phyloP scores from a whole-genome alignment of 768 basidiomycete species.

The Collybia mongolica region DNA sequence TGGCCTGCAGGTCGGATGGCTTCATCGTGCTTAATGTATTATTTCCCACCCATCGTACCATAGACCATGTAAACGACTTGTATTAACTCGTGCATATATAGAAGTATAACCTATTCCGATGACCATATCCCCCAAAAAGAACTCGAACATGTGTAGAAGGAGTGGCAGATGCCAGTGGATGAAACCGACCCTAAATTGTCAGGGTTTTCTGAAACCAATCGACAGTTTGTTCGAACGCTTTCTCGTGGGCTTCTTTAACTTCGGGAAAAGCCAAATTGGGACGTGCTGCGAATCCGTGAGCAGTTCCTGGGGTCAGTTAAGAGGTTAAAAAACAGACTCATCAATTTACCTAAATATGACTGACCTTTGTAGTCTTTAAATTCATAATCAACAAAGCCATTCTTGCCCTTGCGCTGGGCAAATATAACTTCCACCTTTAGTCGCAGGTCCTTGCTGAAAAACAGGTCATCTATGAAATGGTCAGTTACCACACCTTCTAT shows the following conservation, averaged over 20 bases:
- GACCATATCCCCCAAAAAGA: constrained; percentile 1
- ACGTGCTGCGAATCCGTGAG: constrained; percentile 24
- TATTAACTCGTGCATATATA: neutral
- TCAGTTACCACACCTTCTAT: no score
- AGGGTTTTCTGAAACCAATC: constrained; percentile 19
- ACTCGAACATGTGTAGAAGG: neutral
- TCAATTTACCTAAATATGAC: neutral
- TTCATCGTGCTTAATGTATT: constrained; percentile 38
- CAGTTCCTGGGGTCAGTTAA: constrained; percentile 14
- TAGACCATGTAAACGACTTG: neutral
- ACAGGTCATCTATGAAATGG: constrained; percentile 16
- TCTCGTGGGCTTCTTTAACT: constrained; percentile 21
- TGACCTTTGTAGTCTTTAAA: constrained; percentile 21
- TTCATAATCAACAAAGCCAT: constrained; percentile 19
- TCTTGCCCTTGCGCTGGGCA: constrained; percentile 17
- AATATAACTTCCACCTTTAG: constrained; percentile 18
- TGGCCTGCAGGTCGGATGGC: constrained; percentile 81
- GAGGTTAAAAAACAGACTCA: neutral
- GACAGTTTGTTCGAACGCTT: constrained; percentile 23
- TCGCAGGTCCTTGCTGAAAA: constrained; percentile 13
- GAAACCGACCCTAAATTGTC: neutral
- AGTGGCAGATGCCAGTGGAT: neutral
- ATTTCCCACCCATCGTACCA: neutral
- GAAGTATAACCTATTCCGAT: neutral
- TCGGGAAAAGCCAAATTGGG: constrained; percentile 21